A percentile compares a stretch with the other conserved stretches of the same genome.
Evolutionary conservation across 2,329 filamentous ascomycete species (phyloP).

Genomic region (Colletotrichum musicola): DNA sequence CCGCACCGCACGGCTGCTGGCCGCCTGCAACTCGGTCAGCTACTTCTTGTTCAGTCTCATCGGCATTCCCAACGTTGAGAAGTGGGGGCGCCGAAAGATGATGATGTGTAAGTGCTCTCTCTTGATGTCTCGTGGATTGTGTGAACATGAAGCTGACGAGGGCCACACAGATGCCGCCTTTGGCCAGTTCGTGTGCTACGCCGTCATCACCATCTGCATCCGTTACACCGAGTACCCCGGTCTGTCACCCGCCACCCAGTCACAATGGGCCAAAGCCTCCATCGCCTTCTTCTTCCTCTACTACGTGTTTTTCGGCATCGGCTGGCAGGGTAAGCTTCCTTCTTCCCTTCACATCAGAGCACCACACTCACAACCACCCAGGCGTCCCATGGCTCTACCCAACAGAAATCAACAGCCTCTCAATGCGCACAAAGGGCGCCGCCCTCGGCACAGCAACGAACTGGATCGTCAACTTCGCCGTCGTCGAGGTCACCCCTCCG

Average conservation of each 20-base stretch:
- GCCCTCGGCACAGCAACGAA: conserved; percentile 37
- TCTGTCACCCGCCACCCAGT: conserved; percentile 21
- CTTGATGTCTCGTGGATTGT: too few relatives aligned
- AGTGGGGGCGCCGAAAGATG: conserved; percentile 66
- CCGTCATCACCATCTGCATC: conserved; percentile 64
- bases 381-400: conserved; percentile 48
- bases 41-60: conserved; percentile 47
- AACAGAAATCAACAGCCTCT: conserved; percentile 50
- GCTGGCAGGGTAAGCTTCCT: conserved; percentile 25
- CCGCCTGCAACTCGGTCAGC: conserved; percentile 58
- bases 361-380: neutral
- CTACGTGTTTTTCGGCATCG: conserved; percentile 41
- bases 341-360: neutral
- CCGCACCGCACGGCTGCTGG: conserved; percentile 62
- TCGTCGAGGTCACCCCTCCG: conserved; percentile 52
- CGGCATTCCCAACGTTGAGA: conserved; percentile 46
- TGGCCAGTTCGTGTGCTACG: conserved; percentile 65
- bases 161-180: conserved; percentile 52
- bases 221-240: conserved; percentile 51
- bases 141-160: neutral
- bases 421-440: conserved; percentile 48
- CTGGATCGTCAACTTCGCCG: conserved; percentile 40
- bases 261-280: conserved; percentile 39
- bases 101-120: conserved; percentile 60
- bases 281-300: conserved; percentile 43